Conservation (phyloP, 352 stramenopile genomes). For the Vaucheria bursata region DNA sequence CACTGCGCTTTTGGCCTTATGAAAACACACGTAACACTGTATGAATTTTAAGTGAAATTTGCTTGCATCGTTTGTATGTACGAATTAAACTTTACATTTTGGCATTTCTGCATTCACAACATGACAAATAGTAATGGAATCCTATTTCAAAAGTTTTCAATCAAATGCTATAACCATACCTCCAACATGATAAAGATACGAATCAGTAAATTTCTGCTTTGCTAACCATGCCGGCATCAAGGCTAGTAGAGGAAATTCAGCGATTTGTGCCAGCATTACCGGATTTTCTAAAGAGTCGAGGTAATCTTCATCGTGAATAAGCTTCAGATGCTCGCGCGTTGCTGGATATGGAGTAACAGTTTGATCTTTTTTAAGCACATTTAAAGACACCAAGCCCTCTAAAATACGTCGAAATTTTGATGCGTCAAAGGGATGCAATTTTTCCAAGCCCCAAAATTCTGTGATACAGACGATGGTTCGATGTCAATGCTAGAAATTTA, state of each 20-base stretch:
- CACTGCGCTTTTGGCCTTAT: too few relatives aligned
- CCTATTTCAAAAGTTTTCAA: too few relatives aligned
- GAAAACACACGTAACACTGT: too few relatives aligned
- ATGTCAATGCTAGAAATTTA: too few relatives aligned
- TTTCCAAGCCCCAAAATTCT: constrained; percentile 1
- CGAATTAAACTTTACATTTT: too few relatives aligned
- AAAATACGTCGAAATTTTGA: not conserved
- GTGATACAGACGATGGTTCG: too few relatives aligned
- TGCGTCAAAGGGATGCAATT: not conserved
- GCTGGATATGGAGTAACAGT: not conserved
- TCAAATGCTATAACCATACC: too few relatives aligned
- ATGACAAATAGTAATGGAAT: too few relatives aligned
- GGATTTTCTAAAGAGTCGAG: not conserved
- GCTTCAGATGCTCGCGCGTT: not conserved
- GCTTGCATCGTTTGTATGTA: too few relatives aligned
- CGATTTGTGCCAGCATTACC: not conserved
- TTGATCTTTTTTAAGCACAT: not conserved
- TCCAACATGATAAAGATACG: not conserved
- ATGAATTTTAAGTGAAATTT: too few relatives aligned
- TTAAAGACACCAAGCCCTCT: not conserved
- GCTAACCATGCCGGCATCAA: not conserved
- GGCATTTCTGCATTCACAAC: too few relatives aligned
- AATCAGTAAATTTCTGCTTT: not conserved
- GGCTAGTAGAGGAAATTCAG: not conserved
- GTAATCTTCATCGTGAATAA: not conserved